Conservation (phyloP, 2,329 filamentous ascomycete species). For the Aspergillus melleus region DNA sequence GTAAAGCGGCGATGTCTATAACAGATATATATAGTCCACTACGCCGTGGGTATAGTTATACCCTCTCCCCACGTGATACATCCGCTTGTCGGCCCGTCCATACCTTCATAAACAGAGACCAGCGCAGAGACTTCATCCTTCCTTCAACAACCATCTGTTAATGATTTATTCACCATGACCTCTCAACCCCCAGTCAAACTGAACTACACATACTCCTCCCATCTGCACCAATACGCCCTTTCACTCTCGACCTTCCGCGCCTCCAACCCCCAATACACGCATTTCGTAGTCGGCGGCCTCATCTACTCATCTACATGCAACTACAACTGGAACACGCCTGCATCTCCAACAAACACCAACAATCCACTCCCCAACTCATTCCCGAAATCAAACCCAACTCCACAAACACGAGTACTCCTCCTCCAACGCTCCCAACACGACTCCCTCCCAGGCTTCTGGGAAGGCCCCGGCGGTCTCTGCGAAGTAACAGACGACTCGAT, state of each 20-base stretch:
- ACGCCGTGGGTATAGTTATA: no score
- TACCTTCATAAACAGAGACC: no score
- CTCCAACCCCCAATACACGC: constrained; percentile 28
- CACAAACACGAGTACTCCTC: constrained; percentile 38
- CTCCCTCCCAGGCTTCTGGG: constrained; percentile 45
- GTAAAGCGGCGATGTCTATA: no score
- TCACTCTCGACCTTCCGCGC: constrained; percentile 28
- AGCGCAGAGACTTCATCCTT: no score
- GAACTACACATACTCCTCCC: constrained; percentile 27
- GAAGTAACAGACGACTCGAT: constrained; percentile 50
- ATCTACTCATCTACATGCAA: constrained; percentile 24
- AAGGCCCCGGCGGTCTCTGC: constrained; percentile 53
- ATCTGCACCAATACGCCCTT: constrained; percentile 30
- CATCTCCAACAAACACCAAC: no score
- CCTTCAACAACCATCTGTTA: no score
- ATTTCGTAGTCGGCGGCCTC: constrained; percentile 30
- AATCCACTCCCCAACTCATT: not conserved
- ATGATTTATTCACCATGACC: no score
- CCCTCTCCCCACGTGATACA: no score
- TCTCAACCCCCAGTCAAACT: no score
- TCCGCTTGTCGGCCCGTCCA: no score
- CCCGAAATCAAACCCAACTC: not conserved
- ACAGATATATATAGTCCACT: no score
- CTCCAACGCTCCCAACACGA: constrained; percentile 47
- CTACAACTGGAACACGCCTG: no score